phyloP scores from a whole-genome alignment of 2,329 filamentous ascomycete genomes.

The Colletotrichum phormii region DNA sequence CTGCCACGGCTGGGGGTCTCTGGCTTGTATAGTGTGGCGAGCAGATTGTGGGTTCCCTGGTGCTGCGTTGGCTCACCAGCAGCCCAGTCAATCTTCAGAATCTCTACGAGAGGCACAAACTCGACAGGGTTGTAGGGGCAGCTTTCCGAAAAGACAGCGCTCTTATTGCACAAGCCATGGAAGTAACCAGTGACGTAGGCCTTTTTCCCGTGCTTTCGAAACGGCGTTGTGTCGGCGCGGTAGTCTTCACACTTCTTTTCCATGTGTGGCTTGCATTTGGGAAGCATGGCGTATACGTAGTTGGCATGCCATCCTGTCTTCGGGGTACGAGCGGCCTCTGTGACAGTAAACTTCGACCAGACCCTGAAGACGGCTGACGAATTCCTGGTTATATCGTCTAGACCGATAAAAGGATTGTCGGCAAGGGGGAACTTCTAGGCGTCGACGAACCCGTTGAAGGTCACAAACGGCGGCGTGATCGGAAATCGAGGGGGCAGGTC shows the following conservation, averaged over 20 bases:
- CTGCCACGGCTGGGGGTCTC: not conserved
- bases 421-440: not conserved
- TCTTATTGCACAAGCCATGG: not conserved
- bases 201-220: not conserved
- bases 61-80: not conserved
- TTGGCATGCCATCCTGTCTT: not conserved
- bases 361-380: not conserved
- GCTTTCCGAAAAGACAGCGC: not conserved
- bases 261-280: not conserved
- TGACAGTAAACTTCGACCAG: not conserved
- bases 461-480: not conserved
- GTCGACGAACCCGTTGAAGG: not conserved
- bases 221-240: not conserved
- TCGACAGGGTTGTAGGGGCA: not conserved
- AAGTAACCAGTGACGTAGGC: not conserved
- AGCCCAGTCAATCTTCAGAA: conserved; percentile 1
- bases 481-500: not conserved
- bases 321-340: not conserved
- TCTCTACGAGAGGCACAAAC: not conserved
- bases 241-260: conserved; percentile 1
- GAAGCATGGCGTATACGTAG: not conserved
- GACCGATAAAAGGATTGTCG: not conserved
- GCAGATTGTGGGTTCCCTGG: not conserved
- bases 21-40: not conserved
- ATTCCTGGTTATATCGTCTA: not conserved